These are phyloP conservation scores for Penicillium nucicola DNA, from an alignment of 495 filamentous ascomycete genomes.

Conservation along the genomic window DNA sequence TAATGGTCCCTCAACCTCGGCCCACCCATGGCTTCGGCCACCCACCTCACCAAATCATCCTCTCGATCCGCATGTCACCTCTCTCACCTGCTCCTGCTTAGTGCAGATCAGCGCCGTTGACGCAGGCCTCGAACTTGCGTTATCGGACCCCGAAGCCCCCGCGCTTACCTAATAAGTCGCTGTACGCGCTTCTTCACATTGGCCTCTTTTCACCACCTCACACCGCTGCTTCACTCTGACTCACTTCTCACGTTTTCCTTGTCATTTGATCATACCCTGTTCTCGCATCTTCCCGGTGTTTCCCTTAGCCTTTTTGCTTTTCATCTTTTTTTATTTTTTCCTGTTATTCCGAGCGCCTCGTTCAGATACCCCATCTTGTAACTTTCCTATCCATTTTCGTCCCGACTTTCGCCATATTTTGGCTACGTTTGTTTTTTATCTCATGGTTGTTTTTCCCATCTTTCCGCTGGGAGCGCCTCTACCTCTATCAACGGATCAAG, in stretches of 20 bases:
- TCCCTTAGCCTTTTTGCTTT: conserved; percentile 1
- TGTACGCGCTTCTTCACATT: conserved; percentile 20
- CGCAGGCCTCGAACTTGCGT: background rate
- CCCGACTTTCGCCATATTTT: conserved; percentile 7
- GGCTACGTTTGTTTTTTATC: background rate
- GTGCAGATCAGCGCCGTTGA: too few relatives aligned
- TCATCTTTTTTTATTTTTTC: conserved; percentile 2
- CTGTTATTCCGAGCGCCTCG: conserved; percentile 11
- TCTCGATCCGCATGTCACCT: too few relatives aligned
- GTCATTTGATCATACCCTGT: conserved; percentile 13
- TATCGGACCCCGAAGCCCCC: conserved; percentile 9
- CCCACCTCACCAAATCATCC: conserved; percentile 7
- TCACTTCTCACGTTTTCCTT: conserved; percentile 12
- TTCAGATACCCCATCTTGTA: conserved; percentile 23
- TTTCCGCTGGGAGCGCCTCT: too few relatives aligned
- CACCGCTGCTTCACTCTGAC: conserved; percentile 28
- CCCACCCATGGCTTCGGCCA: background rate
- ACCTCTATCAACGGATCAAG: too few relatives aligned
- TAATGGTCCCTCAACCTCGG: conserved; percentile 4
- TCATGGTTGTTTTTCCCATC: background rate
- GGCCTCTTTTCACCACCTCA: background rate
- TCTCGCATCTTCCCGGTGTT: conserved; percentile 25
- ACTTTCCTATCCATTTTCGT: conserved; percentile 18
- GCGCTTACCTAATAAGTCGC: conserved; percentile 31
- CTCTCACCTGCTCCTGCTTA: background rate